Percentiles rank a stretch among this genome's conserved stretches.
Evolutionary conservation across 2,329 filamentous ascomycete genomes (phyloP).

Genomic region (Metarhizium humberi): DNA sequence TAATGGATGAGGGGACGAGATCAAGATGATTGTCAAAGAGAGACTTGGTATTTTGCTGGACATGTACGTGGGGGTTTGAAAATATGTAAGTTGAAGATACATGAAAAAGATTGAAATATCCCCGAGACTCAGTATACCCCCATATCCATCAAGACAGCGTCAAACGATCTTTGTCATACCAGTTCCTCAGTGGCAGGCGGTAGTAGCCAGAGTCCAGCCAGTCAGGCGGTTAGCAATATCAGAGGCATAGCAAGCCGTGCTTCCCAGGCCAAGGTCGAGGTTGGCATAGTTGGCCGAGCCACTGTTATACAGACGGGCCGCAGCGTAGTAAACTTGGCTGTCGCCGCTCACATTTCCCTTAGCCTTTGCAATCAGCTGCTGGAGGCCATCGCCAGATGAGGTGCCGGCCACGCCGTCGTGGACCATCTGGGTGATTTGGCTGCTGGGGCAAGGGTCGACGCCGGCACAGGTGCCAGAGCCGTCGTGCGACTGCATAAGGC

Average conservation of each 20-base stretch:
- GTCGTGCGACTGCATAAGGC: conserved; percentile 29
- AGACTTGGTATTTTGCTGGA: too few species aligned
- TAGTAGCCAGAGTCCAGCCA: background rate
- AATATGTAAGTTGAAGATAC: too few species aligned
- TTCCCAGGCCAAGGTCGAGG: conserved; percentile 28
- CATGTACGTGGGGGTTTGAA: too few species aligned
- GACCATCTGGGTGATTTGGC: conserved; percentile 20
- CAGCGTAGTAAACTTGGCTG: conserved; percentile 29
- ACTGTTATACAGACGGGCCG: conserved; percentile 38
- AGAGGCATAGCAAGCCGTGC: conserved; percentile 39
- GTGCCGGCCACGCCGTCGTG: conserved; percentile 33
- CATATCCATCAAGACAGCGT: background rate
- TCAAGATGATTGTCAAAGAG: too few species aligned
- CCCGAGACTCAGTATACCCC: too few species aligned
- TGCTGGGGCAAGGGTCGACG: conserved; percentile 18
- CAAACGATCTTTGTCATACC: background rate
- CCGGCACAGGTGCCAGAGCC: conserved; percentile 26
- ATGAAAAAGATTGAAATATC: too few species aligned
- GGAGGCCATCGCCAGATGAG: conserved; percentile 30
- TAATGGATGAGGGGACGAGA: too few species aligned
- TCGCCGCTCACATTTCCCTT: background rate
- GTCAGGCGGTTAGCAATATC: conserved; percentile 29
- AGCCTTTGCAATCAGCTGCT: conserved; percentile 24
- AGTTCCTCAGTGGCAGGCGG: background rate
- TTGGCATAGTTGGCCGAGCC: conserved; percentile 27